A percentile compares a stretch with the other conserved stretches of the same genome.
phyloP scores from a whole-genome alignment of 176 grass and related monocot species.

The Musa acuminata region DNA sequence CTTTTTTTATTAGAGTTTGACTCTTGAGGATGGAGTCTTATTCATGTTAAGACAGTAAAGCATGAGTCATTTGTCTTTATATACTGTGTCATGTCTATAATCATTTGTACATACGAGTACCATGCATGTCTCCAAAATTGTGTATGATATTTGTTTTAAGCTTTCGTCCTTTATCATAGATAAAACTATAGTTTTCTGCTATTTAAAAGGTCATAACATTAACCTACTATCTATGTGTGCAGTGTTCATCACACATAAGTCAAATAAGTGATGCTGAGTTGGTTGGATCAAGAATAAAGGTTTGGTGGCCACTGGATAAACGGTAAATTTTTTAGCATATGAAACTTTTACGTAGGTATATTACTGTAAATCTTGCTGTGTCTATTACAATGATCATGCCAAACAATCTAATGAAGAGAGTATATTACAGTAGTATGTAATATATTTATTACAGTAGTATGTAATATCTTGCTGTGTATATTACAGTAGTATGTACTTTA shows the following conservation, averaged over 20 bases:
- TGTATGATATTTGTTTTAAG: not conserved
- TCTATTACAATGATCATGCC: not conserved
- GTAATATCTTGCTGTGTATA: too few species aligned
- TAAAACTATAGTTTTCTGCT: not conserved
- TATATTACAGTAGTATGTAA: too few species aligned
- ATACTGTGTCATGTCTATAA: too few species aligned
- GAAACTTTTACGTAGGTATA: not conserved
- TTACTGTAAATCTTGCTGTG: not conserved
- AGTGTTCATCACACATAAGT: constrained; percentile 47
- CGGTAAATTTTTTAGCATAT: constrained; percentile 25
- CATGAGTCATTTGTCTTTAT: too few species aligned
- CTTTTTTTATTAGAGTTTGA: too few species aligned
- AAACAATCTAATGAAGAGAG: not conserved
- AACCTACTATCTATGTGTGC: not conserved
- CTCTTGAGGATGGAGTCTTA: too few species aligned
- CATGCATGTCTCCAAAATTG: not conserved
- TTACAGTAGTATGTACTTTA: too few species aligned
- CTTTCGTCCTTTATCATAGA: not conserved
- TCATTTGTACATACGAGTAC: too few species aligned
- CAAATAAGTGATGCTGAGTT: constrained; percentile 33
- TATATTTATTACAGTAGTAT: too few species aligned
- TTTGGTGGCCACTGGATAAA: constrained; percentile 99
- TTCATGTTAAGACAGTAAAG: too few species aligned
- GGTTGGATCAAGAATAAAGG: constrained; percentile 74
- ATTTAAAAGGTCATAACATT: not conserved